Conservation (phyloP, 2,329 filamentous ascomycete genomes). For the Penicillium brasilianum region DNA sequence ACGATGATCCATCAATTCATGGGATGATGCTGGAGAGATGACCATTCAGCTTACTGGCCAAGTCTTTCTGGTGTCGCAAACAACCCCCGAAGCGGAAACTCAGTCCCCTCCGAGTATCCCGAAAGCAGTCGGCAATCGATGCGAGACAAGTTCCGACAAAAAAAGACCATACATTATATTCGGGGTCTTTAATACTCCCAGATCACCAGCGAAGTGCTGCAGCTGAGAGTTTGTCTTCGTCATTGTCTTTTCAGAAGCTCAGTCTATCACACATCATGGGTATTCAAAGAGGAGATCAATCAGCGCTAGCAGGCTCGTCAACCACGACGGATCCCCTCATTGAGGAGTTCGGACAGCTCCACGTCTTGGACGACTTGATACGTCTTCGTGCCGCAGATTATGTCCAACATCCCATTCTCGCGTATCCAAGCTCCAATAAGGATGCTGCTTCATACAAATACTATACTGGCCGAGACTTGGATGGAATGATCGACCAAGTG, state of each 20-base stretch:
- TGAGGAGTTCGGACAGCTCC: conserved; percentile 45
- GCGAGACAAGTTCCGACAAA: neutral
- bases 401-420: conserved; percentile 49
- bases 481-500: conserved; percentile 40
- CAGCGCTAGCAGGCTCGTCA: conserved; percentile 16
- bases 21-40: neutral
- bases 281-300: conserved; percentile 23
- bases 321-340: conserved; percentile 25
- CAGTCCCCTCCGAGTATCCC: conserved; percentile 12
- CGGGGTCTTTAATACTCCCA: conserved; percentile 9
- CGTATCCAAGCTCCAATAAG: conserved; percentile 44
- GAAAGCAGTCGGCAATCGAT: conserved; percentile 22
- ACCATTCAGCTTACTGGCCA: neutral
- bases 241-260: neutral
- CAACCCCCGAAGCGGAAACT: conserved; percentile 14
- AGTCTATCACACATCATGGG: conserved; percentile 23
- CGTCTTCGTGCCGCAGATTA: conserved; percentile 46
- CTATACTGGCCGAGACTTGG: conserved; percentile 50
- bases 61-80: neutral
- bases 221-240: neutral
- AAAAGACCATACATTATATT: neutral
- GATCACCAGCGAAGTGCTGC: neutral
- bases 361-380: conserved; percentile 51
- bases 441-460: conserved; percentile 45
- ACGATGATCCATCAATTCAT: neutral